phyloP scores from a whole-genome alignment of 2,329 filamentous ascomycete genomes.

The Colletotrichum tabaci region DNA sequence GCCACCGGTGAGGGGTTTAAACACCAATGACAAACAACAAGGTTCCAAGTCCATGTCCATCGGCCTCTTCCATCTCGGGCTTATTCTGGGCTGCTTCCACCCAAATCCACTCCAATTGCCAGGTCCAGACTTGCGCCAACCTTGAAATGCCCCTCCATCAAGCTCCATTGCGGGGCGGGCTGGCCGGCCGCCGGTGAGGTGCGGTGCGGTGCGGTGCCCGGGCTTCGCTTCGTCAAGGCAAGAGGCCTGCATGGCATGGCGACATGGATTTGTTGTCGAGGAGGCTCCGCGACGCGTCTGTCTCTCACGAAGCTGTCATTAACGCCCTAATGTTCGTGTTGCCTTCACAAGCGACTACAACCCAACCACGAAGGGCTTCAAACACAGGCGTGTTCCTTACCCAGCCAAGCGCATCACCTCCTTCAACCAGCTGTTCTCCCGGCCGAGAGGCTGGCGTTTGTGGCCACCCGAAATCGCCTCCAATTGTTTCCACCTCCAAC shows the following conservation, averaged over 20 bases:
- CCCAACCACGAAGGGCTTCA: background rate
- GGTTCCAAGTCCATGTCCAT: conserved; percentile 21
- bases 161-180: conserved; percentile 38
- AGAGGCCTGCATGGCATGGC: background rate
- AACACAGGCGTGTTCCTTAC: background rate
- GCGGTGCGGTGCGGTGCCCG: conserved; percentile 2
- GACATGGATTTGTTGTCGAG: conserved; percentile 2
- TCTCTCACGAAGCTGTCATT: background rate
- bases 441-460: conserved; percentile 4
- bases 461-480: background rate
- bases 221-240: background rate
- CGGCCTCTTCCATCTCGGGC: conserved; percentile 37
- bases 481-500: background rate
- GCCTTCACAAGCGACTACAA: conserved; percentile 1
- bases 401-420: background rate
- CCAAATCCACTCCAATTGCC: conserved; percentile 29
- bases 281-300: conserved; percentile 15
- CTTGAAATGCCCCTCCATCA: conserved; percentile 28
- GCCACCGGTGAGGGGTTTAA: conserved; percentile 39
- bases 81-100: conserved; percentile 42
- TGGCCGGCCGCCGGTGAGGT: background rate
- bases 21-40: conserved; percentile 26
- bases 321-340: background rate
- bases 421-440: background rate
- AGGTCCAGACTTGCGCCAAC: conserved; percentile 35